Percentiles rank a stretch among this genome's conserved stretches.
phyloP scores from a whole-genome alignment of 2,329 filamentous ascomycete genomes.

The Fusarium luffae region DNA sequence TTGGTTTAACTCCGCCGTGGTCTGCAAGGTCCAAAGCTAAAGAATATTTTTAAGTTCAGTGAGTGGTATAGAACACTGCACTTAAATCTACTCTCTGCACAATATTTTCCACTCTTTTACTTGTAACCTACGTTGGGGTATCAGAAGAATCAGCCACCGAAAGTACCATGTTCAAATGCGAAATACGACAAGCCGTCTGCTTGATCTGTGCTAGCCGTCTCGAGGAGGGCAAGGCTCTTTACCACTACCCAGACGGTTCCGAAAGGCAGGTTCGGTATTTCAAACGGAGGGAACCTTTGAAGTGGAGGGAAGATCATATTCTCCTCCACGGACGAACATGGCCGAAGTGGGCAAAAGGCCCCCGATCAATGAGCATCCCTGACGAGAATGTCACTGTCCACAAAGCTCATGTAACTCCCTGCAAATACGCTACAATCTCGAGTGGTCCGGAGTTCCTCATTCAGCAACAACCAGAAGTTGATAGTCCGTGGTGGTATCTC shows the following conservation, averaged over 20 bases:
- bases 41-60: neutral
- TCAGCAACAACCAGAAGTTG: no score
- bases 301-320: neutral
- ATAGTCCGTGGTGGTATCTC: neutral
- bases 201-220: neutral
- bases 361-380: neutral
- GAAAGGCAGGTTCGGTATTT: no score
- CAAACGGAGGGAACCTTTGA: neutral
- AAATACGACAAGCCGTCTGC: neutral
- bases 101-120: neutral
- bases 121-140: neutral
- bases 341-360: neutral
- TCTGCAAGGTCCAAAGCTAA: neutral
- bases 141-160: neutral
- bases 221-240: neutral
- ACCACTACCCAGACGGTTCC: no score
- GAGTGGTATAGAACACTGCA: neutral
- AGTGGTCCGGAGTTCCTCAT: neutral
- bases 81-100: neutral
- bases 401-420: neutral
- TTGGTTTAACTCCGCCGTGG: neutral
- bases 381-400: neutral
- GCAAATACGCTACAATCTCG: neutral
- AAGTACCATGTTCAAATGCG: neutral
- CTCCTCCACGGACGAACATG: neutral